Evolutionary conservation across 2,329 filamentous ascomycete species (phyloP).

Genomic region (Cytospora mali): DNA sequence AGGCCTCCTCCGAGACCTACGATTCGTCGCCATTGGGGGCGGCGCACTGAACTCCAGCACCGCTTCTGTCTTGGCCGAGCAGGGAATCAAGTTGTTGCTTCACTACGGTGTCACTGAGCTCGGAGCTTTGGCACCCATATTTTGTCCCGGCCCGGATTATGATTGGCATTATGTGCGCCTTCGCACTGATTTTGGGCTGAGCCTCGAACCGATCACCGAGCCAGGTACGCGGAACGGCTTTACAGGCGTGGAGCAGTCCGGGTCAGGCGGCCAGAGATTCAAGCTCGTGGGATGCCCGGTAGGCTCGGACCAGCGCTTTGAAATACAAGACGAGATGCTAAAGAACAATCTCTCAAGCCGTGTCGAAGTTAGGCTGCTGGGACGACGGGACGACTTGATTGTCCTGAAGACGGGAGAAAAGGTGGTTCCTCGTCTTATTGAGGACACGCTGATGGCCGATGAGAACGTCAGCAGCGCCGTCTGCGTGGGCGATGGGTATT

Average conservation of each 20-base stretch:
- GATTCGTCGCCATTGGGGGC: neutral
- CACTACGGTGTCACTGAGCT: constrained; percentile 4
- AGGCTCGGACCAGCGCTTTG: neutral
- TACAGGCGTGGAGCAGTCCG: neutral
- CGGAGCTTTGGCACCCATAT: neutral
- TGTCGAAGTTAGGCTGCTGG: neutral
- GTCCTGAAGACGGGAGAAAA: constrained; percentile 5
- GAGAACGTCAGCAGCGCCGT: neutral
- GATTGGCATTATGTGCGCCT: neutral
- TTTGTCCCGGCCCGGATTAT: neutral
- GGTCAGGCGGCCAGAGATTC: neutral
- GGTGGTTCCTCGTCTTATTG: neutral
- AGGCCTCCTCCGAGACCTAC: neutral
- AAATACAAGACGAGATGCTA: no score
- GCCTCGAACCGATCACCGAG: neutral
- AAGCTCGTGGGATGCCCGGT: neutral
- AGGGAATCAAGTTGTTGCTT: neutral
- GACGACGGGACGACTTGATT: constrained; percentile 1
- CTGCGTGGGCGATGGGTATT: neutral
- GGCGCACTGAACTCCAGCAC: neutral
- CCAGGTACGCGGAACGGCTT: no score
- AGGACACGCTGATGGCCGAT: neutral
- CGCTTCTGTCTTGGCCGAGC: neutral
- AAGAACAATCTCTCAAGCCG: no score
- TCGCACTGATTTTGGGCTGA: neutral